A percentile compares a stretch with the other conserved stretches of the same genome.
These are phyloP conservation scores for Tephrocybe rancida DNA, from an alignment of 768 basidiomycete species.

Conservation along the genomic window DNA sequence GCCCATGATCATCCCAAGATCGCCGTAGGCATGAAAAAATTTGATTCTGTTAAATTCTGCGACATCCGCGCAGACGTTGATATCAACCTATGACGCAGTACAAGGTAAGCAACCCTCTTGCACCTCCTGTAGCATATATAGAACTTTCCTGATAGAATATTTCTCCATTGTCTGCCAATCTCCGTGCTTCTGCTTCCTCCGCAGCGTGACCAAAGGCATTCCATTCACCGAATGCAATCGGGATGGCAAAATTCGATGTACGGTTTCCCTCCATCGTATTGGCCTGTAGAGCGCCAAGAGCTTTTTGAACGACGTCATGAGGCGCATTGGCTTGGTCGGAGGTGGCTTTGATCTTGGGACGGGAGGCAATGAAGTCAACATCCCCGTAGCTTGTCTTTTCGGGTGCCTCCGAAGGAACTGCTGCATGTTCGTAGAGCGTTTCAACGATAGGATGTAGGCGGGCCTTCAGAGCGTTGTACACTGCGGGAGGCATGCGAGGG, in stretches of 20 bases:
- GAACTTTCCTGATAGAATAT: constrained; percentile 45
- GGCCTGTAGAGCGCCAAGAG: background rate
- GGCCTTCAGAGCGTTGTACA: constrained; percentile 55
- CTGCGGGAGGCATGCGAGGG: constrained; percentile 60
- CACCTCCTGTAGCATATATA: background rate
- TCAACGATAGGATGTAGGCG: constrained; percentile 42
- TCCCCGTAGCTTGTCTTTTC: constrained; percentile 70
- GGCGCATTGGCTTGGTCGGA: constrained; percentile 24
- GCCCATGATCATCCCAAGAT: constrained; percentile 71
- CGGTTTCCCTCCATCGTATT: constrained; percentile 28
- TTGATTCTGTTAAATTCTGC: constrained; percentile 51
- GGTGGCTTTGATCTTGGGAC: constrained; percentile 31
- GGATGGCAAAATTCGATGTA: constrained; percentile 67
- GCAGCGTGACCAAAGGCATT: constrained; percentile 24
- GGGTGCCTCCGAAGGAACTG: constrained; percentile 63
- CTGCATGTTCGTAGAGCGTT: constrained; percentile 51
- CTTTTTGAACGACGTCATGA: constrained; percentile 1
- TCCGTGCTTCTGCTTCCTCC: constrained; percentile 30
- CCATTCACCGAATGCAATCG: constrained; percentile 42
- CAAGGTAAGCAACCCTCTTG: background rate
- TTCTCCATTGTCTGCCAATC: constrained; percentile 25
- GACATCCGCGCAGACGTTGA: constrained; percentile 55
- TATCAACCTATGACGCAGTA: constrained; percentile 51
- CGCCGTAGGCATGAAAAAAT: constrained; percentile 69
- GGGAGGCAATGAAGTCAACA: constrained; percentile 64